Conservation (phyloP, 2,329 filamentous ascomycete species). For the Kalmusia sp. region DNA sequence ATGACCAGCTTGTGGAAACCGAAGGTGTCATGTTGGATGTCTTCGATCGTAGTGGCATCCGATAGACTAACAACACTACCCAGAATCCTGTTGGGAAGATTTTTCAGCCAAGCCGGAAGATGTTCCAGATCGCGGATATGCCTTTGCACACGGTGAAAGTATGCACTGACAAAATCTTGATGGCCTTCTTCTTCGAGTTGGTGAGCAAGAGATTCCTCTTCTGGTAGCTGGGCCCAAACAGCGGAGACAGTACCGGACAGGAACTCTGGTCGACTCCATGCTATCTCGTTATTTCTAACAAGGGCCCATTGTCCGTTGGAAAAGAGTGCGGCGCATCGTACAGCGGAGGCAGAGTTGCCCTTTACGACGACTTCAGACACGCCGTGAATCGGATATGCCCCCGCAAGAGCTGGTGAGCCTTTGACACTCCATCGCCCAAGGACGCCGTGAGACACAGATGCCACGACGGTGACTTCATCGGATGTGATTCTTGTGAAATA, state of each 20-base stretch:
- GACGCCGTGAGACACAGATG: slow-evolving; percentile 77
- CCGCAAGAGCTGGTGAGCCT: slow-evolving; percentile 36
- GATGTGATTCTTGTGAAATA: slow-evolving; percentile 86
- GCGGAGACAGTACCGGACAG: slow-evolving; percentile 81
- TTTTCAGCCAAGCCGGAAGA: slow-evolving; percentile 75
- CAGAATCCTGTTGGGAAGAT: slow-evolving; percentile 72
- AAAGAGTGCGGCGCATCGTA: slow-evolving; percentile 75
- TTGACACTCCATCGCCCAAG: slow-evolving; percentile 76
- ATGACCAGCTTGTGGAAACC: slow-evolving; percentile 88
- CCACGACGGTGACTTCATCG: slow-evolving; percentile 75
- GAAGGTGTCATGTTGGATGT: slow-evolving; percentile 74
- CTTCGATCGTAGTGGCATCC: slow-evolving; percentile 60
- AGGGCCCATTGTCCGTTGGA: slow-evolving; percentile 78
- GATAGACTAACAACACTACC: slow-evolving; percentile 62
- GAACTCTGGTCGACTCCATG: slow-evolving; percentile 84
- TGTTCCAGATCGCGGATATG: slow-evolving; percentile 80
- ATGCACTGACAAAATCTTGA: slow-evolving; percentile 80
- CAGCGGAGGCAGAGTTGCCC: slow-evolving; percentile 71
- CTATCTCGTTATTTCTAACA: slow-evolving; percentile 79
- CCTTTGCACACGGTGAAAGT: slow-evolving; percentile 82
- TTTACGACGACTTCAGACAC: slow-evolving; percentile 85
- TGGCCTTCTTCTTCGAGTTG: slow-evolving; percentile 87
- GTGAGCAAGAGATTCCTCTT: slow-evolving; percentile 76
- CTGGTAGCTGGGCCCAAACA: slow-evolving; percentile 78
- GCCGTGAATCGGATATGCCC: slow-evolving; percentile 64